phyloP scores from a whole-genome alignment of 2,329 filamentous ascomycete species.

The Pseudopyrenochaeta lycopersici region DNA sequence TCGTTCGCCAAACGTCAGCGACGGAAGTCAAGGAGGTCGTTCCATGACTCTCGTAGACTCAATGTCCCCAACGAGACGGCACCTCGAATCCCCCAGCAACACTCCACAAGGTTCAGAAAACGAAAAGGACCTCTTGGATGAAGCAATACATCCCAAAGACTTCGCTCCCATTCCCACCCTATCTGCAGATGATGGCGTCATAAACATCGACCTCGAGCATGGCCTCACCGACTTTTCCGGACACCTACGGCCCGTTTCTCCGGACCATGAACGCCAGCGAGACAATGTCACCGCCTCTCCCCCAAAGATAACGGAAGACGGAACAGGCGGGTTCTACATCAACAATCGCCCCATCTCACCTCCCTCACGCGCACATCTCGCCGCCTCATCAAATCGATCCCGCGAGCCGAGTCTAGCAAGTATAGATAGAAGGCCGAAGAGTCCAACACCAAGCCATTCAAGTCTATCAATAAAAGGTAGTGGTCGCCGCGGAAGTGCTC shows the following conservation, averaged over 20 bases:
- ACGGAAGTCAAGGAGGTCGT: constrained; percentile 15
- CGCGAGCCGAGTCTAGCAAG: constrained; percentile 19
- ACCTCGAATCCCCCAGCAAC: constrained; percentile 1
- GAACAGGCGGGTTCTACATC: constrained; percentile 25
- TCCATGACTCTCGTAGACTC: constrained; percentile 24
- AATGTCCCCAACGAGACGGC: constrained; percentile 14
- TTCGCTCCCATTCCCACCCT: constrained; percentile 17
- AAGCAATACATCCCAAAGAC: constrained; percentile 22
- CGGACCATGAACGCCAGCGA: constrained; percentile 3
- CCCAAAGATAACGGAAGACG: constrained; percentile 15
- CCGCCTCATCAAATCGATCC: constrained; percentile 12
- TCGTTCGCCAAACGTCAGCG: constrained; percentile 9
- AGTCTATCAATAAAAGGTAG: background rate
- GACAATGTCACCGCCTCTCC: constrained; percentile 1
- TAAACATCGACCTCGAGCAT: constrained; percentile 18
- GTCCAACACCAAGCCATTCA: constrained; percentile 10
- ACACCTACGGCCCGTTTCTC: constrained; percentile 8
- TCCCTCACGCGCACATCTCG: constrained; percentile 18
- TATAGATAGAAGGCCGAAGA: constrained; percentile 10
- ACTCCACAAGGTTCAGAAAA: constrained; percentile 19
- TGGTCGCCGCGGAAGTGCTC: constrained; percentile 2
- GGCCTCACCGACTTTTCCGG: constrained; percentile 2
- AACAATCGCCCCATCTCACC: constrained; percentile 18
- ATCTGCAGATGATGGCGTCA: constrained; percentile 1
- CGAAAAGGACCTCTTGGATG: constrained; percentile 12